Conservation (phyloP, 768 basidiomycete species). For the Rhizopogon sp. region DNA sequence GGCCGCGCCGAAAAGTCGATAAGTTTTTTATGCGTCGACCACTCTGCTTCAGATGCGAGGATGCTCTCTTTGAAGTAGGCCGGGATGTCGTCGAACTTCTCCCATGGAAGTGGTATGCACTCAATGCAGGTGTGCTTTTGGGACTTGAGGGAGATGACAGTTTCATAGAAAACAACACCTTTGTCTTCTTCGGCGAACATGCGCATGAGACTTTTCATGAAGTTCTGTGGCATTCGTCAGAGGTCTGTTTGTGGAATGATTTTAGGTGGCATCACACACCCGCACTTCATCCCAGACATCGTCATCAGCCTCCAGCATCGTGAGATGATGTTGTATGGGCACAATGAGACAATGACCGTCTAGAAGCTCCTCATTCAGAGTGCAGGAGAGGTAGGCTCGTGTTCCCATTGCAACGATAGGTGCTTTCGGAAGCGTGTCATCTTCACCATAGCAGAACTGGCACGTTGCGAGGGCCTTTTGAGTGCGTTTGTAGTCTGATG, state of each 20-base stretch:
- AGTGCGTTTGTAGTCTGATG: constrained; percentile 86
- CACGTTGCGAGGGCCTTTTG: constrained; percentile 86
- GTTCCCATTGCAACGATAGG: constrained; percentile 90
- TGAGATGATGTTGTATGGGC: constrained; percentile 90
- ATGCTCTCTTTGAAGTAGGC: constrained; percentile 91
- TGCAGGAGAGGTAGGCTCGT: constrained; percentile 86
- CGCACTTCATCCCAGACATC: constrained; percentile 97
- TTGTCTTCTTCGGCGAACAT: constrained; percentile 93
- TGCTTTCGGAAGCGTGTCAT: constrained; percentile 84
- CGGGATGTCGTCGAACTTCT: constrained; percentile 79
- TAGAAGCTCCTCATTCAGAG: constrained; percentile 81
- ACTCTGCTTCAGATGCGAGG: constrained; percentile 87
- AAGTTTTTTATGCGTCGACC: constrained; percentile 97
- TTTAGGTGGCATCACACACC: constrained; percentile 41
- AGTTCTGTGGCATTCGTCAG: constrained; percentile 40
- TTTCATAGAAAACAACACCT: constrained; percentile 95
- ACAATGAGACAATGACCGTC: constrained; percentile 93
- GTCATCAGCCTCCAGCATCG: constrained; percentile 90
- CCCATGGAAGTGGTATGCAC: constrained; percentile 89
- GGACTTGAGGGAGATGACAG: constrained; percentile 77
- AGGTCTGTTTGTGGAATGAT: background rate
- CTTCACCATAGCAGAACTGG: constrained; percentile 88
- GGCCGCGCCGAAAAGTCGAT: constrained; percentile 90
- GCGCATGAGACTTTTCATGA: constrained; percentile 90
- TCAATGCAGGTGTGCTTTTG: constrained; percentile 94